A percentile compares a stretch with the other conserved stretches of the same genome.
Evolutionary conservation across 768 basidiomycete species (phyloP).

Genomic region (Leccinum variicolor): DNA sequence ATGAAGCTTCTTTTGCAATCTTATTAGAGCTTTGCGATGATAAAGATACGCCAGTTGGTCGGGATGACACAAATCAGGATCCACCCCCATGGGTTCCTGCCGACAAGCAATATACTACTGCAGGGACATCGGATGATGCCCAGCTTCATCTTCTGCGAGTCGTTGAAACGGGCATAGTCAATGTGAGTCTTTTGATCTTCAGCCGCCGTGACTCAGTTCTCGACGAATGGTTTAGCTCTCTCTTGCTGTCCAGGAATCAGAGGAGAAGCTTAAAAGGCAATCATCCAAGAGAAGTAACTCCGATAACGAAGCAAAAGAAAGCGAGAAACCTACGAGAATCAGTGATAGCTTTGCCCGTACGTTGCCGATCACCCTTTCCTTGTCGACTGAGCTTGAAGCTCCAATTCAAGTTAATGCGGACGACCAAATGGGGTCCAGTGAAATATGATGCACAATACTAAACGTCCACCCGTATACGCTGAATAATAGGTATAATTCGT

Average conservation of each 20-base stretch:
- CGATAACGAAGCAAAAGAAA: slow-evolving; percentile 11
- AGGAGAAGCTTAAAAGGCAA: slow-evolving; percentile 50
- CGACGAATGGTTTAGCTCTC: slow-evolving; percentile 49
- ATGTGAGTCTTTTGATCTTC: slow-evolving; percentile 41
- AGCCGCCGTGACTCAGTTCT: not conserved
- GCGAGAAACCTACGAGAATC: slow-evolving; percentile 4
- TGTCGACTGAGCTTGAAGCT: slow-evolving; percentile 1
- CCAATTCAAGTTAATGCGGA: slow-evolving; percentile 5
- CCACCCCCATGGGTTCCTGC: slow-evolving; percentile 83
- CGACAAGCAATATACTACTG: slow-evolving; percentile 62
- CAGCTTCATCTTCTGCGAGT: slow-evolving; percentile 75
- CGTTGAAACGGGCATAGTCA: slow-evolving; percentile 82
- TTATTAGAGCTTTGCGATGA: slow-evolving; percentile 78
- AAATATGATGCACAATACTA: slow-evolving; percentile 34
- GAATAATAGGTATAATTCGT: slow-evolving; percentile 86
- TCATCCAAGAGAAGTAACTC: not conserved
- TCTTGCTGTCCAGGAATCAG: slow-evolving; percentile 77
- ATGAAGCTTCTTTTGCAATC: slow-evolving; percentile 77
- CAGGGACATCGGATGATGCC: slow-evolving; percentile 58
- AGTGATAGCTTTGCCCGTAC: not conserved
- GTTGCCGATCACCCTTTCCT: not conserved
- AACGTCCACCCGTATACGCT: slow-evolving; percentile 91
- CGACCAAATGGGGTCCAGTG: slow-evolving; percentile 6
- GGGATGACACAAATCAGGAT: slow-evolving; percentile 49
- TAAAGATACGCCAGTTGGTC: slow-evolving; percentile 47